A percentile compares a stretch with the other conserved stretches of the same genome.
phyloP scores from a whole-genome alignment of 75 land plant species.

The Ceratopteris richardii region DNA sequence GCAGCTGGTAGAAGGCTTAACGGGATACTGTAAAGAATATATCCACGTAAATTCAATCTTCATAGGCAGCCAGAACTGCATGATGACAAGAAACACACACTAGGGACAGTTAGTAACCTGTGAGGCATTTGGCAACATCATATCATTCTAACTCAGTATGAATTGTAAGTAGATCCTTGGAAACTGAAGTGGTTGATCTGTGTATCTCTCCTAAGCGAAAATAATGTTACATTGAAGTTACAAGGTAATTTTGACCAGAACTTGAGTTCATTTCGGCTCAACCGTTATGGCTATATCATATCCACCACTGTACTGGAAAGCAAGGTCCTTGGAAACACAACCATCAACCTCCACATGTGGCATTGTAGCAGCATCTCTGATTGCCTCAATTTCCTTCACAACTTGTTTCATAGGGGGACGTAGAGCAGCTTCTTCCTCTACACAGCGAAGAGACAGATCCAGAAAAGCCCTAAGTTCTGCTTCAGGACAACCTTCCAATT shows the following conservation, averaged over 20 bases:
- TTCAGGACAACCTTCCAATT: constrained; percentile 1
- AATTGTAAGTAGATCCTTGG: no score
- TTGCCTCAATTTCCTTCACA: constrained; percentile 60
- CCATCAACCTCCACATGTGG: not conserved
- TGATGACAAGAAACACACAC: no score
- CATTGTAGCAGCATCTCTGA: constrained; percentile 32
- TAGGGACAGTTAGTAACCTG: no score
- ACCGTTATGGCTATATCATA: constrained; percentile 29
- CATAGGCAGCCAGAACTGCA: no score
- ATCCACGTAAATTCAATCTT: no score
- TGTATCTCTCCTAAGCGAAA: no score
- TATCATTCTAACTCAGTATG: no score
- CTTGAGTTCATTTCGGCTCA: constrained; percentile 47
- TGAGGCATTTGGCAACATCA: no score
- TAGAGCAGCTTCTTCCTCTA: constrained; percentile 42
- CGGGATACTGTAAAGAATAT: no score
- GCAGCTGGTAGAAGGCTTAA: no score
- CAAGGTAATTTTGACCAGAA: not conserved
- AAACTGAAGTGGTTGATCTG: no score
- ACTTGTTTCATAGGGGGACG: constrained; percentile 70
- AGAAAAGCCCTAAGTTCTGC: constrained; percentile 38
- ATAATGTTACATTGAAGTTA: no score
- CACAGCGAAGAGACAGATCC: constrained; percentile 60
- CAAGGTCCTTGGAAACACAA: constrained; percentile 3
- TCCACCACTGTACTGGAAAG: constrained; percentile 71